These are phyloP conservation scores for Pythium insidiosum DNA, from an alignment of 352 stramenopile genomes.

Conservation along the genomic window DNA sequence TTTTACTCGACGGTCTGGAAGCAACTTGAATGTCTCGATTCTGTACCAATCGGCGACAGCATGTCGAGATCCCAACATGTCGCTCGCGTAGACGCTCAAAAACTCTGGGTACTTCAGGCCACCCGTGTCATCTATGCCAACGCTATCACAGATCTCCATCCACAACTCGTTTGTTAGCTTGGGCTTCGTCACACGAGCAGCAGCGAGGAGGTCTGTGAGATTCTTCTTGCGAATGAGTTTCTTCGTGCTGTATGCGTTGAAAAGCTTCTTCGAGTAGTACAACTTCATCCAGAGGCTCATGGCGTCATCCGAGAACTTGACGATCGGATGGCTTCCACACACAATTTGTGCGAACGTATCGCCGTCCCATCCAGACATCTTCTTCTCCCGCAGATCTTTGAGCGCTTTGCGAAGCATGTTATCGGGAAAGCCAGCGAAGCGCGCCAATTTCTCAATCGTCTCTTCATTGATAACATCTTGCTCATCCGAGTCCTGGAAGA, in stretches of 20 bases:
- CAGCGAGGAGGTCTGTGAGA: conserved; percentile 26
- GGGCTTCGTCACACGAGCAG: conserved; percentile 23
- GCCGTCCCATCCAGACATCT: conserved; percentile 19
- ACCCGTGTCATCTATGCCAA: conserved; percentile 21
- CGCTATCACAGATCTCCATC: conserved; percentile 27
- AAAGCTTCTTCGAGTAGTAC: conserved; percentile 42
- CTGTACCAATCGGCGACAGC: conserved; percentile 40
- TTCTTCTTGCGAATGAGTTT: conserved; percentile 34
- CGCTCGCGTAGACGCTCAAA: conserved; percentile 29
- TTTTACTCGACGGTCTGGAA: conserved; percentile 26
- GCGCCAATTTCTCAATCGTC: conserved; percentile 25
- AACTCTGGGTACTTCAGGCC: conserved; percentile 28
- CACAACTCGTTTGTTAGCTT: conserved; percentile 39
- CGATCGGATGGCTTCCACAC: conserved; percentile 18
- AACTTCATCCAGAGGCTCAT: conserved; percentile 38
- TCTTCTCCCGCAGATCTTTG: conserved; percentile 14
- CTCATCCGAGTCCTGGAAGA: conserved; percentile 35
- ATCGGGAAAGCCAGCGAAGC: conserved; percentile 22
- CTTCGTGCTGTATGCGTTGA: conserved; percentile 27
- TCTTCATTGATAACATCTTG: conserved; percentile 20
- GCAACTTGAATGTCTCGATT: conserved; percentile 49
- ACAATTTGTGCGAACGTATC: conserved; percentile 32
- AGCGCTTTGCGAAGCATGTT: conserved; percentile 17
- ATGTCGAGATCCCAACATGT: conserved; percentile 29
- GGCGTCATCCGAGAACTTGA: conserved; percentile 29